Evolutionary conservation across 2,329 filamentous ascomycete genomes (phyloP).

Genomic region (Phyllosticta citriasiana): DNA sequence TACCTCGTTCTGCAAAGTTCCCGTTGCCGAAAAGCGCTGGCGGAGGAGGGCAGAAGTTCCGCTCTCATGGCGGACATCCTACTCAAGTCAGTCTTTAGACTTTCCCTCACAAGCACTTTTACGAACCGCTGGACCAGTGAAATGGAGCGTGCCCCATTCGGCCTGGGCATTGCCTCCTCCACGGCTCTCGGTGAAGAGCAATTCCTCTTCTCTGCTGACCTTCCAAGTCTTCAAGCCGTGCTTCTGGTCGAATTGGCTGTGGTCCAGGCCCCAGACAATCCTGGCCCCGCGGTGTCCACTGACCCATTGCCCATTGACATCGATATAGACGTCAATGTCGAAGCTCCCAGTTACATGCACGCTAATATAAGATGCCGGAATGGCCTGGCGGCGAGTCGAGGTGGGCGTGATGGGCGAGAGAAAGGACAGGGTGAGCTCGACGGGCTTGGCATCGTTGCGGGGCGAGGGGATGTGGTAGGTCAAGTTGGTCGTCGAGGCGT

Average conservation of each 20-base stretch:
- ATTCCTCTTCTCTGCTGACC: constrained; percentile 49
- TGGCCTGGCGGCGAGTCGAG: constrained; percentile 67
- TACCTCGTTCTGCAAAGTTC: constrained; percentile 54
- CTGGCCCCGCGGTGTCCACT: constrained; percentile 61
- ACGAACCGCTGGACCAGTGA: constrained; percentile 52
- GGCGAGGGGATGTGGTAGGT: constrained; percentile 50
- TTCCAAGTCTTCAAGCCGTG: constrained; percentile 55
- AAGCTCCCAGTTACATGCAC: constrained; percentile 58
- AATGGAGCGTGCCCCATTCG: constrained; percentile 76
- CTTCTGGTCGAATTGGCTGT: constrained; percentile 30
- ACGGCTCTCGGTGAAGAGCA: constrained; percentile 58
- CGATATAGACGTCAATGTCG: constrained; percentile 38
- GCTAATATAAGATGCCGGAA: constrained; percentile 73
- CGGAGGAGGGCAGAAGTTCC: constrained; percentile 58
- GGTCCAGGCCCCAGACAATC: constrained; percentile 59
- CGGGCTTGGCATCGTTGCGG: constrained; percentile 25
- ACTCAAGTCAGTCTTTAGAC: constrained; percentile 14
- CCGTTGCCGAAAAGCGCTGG: constrained; percentile 57
- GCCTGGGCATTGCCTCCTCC: constrained; percentile 51
- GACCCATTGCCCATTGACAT: constrained; percentile 59
- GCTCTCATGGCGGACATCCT: constrained; percentile 56
- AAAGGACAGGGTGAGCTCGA: constrained; percentile 54
- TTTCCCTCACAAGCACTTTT: constrained; percentile 21
- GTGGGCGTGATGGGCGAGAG: constrained; percentile 73
- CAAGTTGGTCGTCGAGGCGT: constrained; percentile 61